phyloP scores from a whole-genome alignment of 1,139 yeast genomes.

The Trichomonascaceae sp. region DNA sequence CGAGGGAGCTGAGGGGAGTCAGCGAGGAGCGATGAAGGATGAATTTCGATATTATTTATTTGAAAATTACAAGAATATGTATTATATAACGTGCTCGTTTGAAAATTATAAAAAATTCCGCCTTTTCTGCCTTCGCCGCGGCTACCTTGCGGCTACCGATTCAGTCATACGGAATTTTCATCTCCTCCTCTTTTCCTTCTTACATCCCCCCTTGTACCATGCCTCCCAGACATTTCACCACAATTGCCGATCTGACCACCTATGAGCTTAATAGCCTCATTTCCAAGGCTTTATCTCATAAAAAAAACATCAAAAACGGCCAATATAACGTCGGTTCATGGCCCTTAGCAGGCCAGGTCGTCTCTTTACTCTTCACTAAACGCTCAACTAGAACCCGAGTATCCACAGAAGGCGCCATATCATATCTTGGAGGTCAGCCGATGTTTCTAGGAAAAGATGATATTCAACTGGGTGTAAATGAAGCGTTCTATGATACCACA shows the following conservation, averaged over 20 bases:
- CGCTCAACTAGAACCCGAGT: constrained; percentile 94
- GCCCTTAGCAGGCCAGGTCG: constrained; percentile 66
- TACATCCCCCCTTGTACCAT: background rate
- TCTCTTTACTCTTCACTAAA: constrained; percentile 78
- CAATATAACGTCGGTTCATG: constrained; percentile 24
- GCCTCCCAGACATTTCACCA: constrained; percentile 60
- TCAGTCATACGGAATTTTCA: background rate
- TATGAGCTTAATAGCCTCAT: constrained; percentile 65
- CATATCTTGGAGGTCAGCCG: constrained; percentile 91
- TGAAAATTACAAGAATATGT: too few relatives aligned
- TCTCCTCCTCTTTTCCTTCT: too few relatives aligned
- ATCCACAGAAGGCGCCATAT: constrained; percentile 90
- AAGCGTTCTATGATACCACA: constrained; percentile 80
- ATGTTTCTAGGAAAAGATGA: constrained; percentile 96
- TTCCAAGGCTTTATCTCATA: constrained; percentile 32
- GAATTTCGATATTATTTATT: too few relatives aligned
- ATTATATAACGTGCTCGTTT: too few relatives aligned
- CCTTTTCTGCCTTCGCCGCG: too few relatives aligned
- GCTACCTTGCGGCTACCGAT: too few relatives aligned
- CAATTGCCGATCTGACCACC: constrained; percentile 67
- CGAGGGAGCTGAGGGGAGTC: background rate
- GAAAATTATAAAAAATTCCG: too few relatives aligned
- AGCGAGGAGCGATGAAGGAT: background rate
- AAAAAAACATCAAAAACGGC: constrained; percentile 28
- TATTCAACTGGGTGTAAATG: constrained; percentile 92